phyloP scores from a whole-genome alignment of 2,329 filamentous ascomycete genomes.

The Fusarium paranaense region DNA sequence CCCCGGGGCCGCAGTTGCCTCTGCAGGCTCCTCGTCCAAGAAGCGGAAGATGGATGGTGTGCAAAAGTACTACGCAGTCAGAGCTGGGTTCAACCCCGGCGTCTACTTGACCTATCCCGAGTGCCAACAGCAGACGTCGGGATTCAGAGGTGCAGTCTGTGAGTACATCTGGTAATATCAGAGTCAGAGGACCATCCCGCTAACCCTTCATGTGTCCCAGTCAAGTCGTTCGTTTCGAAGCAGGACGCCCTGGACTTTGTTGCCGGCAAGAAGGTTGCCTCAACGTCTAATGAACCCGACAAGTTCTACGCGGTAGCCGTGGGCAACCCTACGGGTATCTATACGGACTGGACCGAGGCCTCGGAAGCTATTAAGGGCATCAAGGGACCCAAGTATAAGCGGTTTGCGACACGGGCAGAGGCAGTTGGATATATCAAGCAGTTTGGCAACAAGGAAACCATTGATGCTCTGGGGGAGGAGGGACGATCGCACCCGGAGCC shows the following conservation, averaged over 20 bases:
- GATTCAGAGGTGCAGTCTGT: conserved; percentile 76
- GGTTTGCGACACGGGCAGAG: conserved; percentile 75
- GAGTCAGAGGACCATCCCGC: not conserved
- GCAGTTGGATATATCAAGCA: conserved; percentile 80
- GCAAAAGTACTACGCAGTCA: conserved; percentile 74
- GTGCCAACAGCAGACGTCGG: conserved; percentile 69
- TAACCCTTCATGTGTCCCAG: conserved; percentile 55
- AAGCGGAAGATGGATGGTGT: conserved; percentile 62
- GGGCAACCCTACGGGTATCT: conserved; percentile 69
- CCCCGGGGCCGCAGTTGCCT: conserved; percentile 23
- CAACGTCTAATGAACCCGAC: conserved; percentile 55
- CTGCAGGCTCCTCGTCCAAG: conserved; percentile 47
- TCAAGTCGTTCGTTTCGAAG: conserved; percentile 80
- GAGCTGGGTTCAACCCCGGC: conserved; percentile 66
- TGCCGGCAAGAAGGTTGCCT: conserved; percentile 63
- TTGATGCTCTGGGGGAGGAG: conserved; percentile 53
- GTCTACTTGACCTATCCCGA: conserved; percentile 73
- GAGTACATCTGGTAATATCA: conserved; percentile 52
- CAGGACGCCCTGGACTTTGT: conserved; percentile 85
- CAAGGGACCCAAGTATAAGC: conserved; percentile 77
- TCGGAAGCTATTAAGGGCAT: conserved; percentile 79
- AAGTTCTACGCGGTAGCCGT: conserved; percentile 72
- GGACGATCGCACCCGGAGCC: conserved; percentile 31
- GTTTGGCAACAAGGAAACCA: conserved; percentile 58
- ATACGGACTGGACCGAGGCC: conserved; percentile 75